These are phyloP conservation scores for Botrytis tulipae DNA, from an alignment of 2,329 filamentous ascomycete species.

Conservation along the genomic window DNA sequence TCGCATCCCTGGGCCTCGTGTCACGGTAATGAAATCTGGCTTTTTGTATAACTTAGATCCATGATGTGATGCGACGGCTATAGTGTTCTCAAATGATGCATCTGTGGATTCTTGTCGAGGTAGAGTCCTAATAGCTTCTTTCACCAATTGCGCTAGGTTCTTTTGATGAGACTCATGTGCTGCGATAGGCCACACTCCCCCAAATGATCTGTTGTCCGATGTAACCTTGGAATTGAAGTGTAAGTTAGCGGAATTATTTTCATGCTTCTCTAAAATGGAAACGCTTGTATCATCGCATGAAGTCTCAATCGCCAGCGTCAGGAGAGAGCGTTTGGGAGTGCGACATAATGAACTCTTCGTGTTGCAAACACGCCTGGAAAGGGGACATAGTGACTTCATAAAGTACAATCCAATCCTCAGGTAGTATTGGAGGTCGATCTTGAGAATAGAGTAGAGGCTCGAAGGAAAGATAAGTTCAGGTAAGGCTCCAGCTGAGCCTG, in stretches of 20 bases:
- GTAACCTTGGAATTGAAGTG: slow-evolving; percentile 81
- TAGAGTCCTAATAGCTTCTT: slow-evolving; percentile 59
- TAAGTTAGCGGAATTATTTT: slow-evolving; percentile 50
- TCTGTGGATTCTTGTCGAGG: slow-evolving; percentile 27
- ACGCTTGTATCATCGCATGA: slow-evolving; percentile 94
- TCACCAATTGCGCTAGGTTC: slow-evolving; percentile 66
- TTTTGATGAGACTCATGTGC: slow-evolving; percentile 74
- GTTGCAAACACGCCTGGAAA: slow-evolving; percentile 29
- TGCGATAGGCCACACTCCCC: slow-evolving; percentile 76
- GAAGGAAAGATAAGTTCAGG: neutral
- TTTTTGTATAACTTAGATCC: slow-evolving; percentile 42
- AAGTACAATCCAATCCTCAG: slow-evolving; percentile 25
- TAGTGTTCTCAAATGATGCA: slow-evolving; percentile 26
- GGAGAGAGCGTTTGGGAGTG: slow-evolving; percentile 41
- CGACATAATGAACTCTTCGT: neutral
- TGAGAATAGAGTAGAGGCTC: neutral
- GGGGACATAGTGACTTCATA: slow-evolving; percentile 36
- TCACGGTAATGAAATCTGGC: slow-evolving; percentile 85
- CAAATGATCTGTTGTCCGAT: slow-evolving; percentile 70
- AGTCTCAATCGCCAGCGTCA: slow-evolving; percentile 74
- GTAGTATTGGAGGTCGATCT: neutral
- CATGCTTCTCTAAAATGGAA: slow-evolving; percentile 66
- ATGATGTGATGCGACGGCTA: slow-evolving; percentile 24
- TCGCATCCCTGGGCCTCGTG: slow-evolving; percentile 86
- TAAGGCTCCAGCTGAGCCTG: neutral